phyloP scores from a whole-genome alignment of 805 yeast species.

The Komagataella pastoris region DNA sequence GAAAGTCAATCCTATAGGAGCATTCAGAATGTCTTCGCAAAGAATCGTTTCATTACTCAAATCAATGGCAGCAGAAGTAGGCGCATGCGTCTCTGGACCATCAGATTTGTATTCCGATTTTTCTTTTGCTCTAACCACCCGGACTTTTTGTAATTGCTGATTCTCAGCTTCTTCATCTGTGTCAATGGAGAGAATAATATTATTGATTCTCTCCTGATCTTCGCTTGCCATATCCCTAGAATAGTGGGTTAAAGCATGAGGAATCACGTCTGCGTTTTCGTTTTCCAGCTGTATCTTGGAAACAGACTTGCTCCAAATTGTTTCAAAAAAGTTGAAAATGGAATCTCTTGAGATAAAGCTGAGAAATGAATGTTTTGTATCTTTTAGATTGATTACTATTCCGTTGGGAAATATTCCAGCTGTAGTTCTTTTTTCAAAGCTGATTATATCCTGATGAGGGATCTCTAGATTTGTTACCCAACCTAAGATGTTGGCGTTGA shows the following conservation, averaged over 20 bases:
- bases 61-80: slow-evolving; percentile 36
- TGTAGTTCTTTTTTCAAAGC: slow-evolving; percentile 70
- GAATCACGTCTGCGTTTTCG: background rate
- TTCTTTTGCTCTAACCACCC: slow-evolving; percentile 21
- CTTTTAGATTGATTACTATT: slow-evolving; percentile 50
- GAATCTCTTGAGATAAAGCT: slow-evolving; percentile 76
- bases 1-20: slow-evolving; percentile 70
- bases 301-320: slow-evolving; percentile 47
- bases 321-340: slow-evolving; percentile 55
- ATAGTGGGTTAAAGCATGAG: background rate
- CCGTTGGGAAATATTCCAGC: slow-evolving; percentile 91
- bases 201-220: slow-evolving; percentile 1
- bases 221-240: background rate
- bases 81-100: slow-evolving; percentile 55
- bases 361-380: slow-evolving; percentile 66
- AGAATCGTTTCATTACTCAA: slow-evolving; percentile 36
- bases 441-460: slow-evolving; percentile 54
- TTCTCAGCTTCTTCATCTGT: slow-evolving; percentile 10
- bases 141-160: slow-evolving; percentile 3
- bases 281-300: slow-evolving; percentile 3
- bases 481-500: slow-evolving; percentile 77
- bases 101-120: slow-evolving; percentile 28
- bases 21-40: slow-evolving; percentile 33
- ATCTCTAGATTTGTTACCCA: slow-evolving; percentile 80
- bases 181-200: slow-evolving; percentile 8